Conservation (phyloP, 306 rosid species). For the Ceratonia siliqua region DNA sequence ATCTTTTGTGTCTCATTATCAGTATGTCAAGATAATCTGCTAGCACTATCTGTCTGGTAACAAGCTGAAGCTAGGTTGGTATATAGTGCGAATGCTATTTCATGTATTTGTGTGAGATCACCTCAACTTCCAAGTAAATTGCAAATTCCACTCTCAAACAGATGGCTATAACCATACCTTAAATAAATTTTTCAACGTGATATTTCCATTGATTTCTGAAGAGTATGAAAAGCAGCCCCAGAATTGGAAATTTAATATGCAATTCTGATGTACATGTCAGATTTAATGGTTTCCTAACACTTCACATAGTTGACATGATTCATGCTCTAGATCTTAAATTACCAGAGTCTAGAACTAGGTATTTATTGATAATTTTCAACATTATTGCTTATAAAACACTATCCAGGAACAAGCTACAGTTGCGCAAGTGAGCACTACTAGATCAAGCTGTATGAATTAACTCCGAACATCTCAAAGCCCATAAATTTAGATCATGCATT, state of each 20-base stretch:
- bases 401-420: background rate
- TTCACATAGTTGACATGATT: no score
- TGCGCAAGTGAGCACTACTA: background rate
- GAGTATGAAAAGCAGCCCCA: background rate
- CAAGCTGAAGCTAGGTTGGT: background rate
- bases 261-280: background rate
- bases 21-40: background rate
- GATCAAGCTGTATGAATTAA: background rate
- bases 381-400: background rate
- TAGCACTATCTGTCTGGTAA: background rate
- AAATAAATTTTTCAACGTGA: background rate
- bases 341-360: background rate
- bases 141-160: background rate
- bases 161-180: background rate
- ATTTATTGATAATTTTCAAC: background rate
- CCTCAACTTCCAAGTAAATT: background rate
- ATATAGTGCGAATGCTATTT: background rate
- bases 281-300: background rate
- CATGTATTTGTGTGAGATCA: background rate
- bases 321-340: background rate
- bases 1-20: background rate
- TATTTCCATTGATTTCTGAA: background rate
- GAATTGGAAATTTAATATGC: constrained; percentile 18
- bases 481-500: background rate
- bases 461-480: background rate